These are phyloP conservation scores for Bipolaris zeicola DNA, from an alignment of 2,329 filamentous ascomycete species.

Conservation along the genomic window DNA sequence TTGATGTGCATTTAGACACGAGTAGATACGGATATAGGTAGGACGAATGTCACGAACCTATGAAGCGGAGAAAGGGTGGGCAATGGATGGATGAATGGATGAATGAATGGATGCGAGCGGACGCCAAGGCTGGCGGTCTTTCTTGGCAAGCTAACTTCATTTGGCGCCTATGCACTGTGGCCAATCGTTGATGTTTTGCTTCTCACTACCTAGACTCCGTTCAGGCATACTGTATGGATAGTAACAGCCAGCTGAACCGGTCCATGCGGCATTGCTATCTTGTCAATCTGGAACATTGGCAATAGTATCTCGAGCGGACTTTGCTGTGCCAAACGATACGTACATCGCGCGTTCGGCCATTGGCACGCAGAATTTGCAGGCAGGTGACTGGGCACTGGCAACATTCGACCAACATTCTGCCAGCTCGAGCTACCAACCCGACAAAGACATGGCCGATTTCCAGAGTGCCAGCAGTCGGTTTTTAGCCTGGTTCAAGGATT, in stretches of 20 bases:
- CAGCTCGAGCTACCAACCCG: no score
- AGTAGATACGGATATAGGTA: no score
- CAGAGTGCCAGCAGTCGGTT: slow-evolving; percentile 23
- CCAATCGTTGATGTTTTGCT: background rate
- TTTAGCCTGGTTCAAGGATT: slow-evolving; percentile 27
- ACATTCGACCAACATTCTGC: background rate
- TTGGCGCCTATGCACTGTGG: background rate
- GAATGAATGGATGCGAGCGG: background rate
- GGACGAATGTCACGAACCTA: no score
- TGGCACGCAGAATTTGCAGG: background rate
- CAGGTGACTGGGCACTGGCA: no score
- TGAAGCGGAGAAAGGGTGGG: background rate
- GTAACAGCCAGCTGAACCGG: background rate
- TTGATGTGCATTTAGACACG: no score
- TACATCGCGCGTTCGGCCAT: background rate
- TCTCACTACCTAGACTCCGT: background rate
- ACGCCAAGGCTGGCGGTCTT: background rate
- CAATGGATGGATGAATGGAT: background rate
- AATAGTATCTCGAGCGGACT: no score
- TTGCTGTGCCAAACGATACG: no score
- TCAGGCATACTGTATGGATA: background rate
- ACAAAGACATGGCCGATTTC: slow-evolving; percentile 21
- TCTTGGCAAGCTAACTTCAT: background rate
- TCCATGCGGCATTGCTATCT: background rate
- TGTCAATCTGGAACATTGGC: no score